These are phyloP conservation scores for Mediolabrus comicus DNA, from an alignment of 108 stramenopile genomes.

Conservation along the genomic window DNA sequence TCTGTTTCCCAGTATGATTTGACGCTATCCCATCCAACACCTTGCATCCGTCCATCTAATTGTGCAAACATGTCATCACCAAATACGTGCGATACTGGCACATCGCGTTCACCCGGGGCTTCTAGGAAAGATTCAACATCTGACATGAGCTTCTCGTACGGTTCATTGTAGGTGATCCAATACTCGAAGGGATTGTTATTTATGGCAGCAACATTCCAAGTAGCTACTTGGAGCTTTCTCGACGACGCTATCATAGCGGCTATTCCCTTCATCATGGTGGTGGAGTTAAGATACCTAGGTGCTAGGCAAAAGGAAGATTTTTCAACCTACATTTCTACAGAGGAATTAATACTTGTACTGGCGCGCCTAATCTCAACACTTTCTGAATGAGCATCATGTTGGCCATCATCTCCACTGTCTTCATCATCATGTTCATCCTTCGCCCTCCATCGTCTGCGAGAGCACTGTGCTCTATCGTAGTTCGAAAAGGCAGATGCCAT, in stretches of 20 bases:
- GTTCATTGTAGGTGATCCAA: constrained; percentile 77
- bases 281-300: no score
- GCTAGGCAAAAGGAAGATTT: no score
- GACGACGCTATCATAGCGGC: constrained; percentile 25
- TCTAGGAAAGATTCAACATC: constrained; percentile 71
- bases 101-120: constrained; percentile 71
- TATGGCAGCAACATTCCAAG: constrained; percentile 88
- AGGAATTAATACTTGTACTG: no score
- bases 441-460: neutral
- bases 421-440: neutral
- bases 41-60: constrained; percentile 47
- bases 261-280: constrained; percentile 12
- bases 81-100: constrained; percentile 69
- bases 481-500: neutral
- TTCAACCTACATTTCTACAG: no score
- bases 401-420: neutral
- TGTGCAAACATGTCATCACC: constrained; percentile 69
- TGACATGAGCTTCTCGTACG: constrained; percentile 63
- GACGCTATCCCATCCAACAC: constrained; percentile 58
- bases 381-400: no score
- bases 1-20: constrained; percentile 68
- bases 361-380: no score
- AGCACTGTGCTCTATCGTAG: neutral
- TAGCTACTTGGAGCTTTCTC: constrained; percentile 49
- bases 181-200: constrained; percentile 93